Evolutionary conservation across 1,284 basidiomycete genomes (phyloP).

Genomic region (Rhodotorula sp.): DNA sequence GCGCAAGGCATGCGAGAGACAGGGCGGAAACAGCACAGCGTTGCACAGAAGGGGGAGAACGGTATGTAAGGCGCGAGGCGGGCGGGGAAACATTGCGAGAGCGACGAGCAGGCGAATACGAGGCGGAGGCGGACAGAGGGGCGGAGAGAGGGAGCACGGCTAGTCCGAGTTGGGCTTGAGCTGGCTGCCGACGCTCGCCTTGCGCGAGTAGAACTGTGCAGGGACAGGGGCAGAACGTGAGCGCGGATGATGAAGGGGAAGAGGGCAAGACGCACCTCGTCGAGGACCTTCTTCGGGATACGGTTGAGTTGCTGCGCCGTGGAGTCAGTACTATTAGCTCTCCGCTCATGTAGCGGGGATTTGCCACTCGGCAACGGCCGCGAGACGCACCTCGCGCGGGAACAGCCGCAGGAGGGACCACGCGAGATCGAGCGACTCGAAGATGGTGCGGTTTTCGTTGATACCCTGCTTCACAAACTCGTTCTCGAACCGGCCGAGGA

Average conservation of each 20-base stretch:
- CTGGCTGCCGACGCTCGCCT: conserved; percentile 53
- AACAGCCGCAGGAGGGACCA: conserved; percentile 97
- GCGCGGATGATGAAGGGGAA: no score
- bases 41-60: conserved; percentile 1
- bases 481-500: conserved; percentile 86
- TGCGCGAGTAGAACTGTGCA: conserved; percentile 70
- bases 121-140: background rate
- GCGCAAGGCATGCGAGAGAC: no score
- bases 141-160: background rate
- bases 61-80: background rate
- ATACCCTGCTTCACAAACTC: conserved; percentile 93
- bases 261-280: conserved; percentile 55
- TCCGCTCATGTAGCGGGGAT: no score
- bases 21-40: background rate
- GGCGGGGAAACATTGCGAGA: background rate
- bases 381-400: conserved; percentile 69
- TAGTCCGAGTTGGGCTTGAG: conserved; percentile 23
- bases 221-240: conserved; percentile 59
- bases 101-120: no score
- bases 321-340: conserved; percentile 77
- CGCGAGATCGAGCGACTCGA: conserved; percentile 94
- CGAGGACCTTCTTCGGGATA: conserved; percentile 64
- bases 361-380: no score
- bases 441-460: conserved; percentile 95
- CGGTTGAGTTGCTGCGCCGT: conserved; percentile 46